These are phyloP conservation scores for Mucor saturninus DNA, from an alignment of 371 early-diverging fungal species.

Conservation along the genomic window DNA sequence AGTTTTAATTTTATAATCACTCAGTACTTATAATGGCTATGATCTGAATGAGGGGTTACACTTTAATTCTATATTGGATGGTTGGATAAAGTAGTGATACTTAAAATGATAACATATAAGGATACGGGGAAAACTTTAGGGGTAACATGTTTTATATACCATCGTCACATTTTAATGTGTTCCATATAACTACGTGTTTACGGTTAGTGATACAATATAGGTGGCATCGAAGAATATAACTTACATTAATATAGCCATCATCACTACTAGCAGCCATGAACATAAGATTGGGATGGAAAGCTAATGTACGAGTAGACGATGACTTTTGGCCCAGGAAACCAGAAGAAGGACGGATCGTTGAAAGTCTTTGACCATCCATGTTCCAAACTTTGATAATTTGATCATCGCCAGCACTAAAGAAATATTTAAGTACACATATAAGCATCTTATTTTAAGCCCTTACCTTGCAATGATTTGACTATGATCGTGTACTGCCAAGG, in stretches of 20 bases:
- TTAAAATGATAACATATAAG: no score
- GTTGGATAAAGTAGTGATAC: no score
- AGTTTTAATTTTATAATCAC: no score
- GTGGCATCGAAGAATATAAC: not conserved
- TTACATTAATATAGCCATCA: conserved; percentile 57
- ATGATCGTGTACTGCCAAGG: conserved; percentile 74
- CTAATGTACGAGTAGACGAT: conserved; percentile 51
- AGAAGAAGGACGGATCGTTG: conserved; percentile 62
- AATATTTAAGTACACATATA: not conserved
- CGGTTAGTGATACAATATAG: no score
- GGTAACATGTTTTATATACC: no score
- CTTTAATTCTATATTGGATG: no score
- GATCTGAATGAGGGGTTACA: no score
- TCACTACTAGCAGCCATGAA: conserved; percentile 59
- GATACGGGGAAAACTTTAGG: no score
- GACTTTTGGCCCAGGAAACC: conserved; percentile 63
- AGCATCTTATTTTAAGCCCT: not conserved
- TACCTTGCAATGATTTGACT: conserved; percentile 55
- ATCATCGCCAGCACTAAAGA: conserved; percentile 61
- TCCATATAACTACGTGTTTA: no score
- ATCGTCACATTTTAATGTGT: no score
- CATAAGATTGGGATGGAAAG: conserved; percentile 64
- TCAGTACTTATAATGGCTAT: no score
- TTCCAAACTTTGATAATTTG: conserved; percentile 73
- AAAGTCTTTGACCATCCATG: conserved; percentile 55